A percentile compares a stretch with the other conserved stretches of the same genome.
Conservation (phyloP, 2,329 filamentous ascomycete species). For the Apiospora kogelbergensis region DNA sequence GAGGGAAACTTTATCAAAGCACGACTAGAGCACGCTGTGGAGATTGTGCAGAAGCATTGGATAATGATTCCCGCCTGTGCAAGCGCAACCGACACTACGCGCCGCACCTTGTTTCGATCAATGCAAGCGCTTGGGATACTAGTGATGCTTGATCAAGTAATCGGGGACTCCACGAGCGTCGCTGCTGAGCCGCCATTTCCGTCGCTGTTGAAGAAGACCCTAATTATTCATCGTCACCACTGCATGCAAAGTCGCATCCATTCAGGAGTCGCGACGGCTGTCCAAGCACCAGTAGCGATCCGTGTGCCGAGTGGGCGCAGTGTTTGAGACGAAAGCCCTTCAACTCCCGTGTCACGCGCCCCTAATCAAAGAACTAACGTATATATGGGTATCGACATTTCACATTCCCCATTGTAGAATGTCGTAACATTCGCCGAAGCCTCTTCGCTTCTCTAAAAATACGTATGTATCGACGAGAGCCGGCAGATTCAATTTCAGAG, state of each 20-base stretch:
- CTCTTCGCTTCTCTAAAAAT: neutral
- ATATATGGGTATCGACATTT: neutral
- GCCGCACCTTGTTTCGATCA: neutral
- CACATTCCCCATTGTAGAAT: neutral
- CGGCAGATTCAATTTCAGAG: neutral
- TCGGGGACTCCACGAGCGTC: neutral
- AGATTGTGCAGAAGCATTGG: neutral
- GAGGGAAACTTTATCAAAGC: neutral
- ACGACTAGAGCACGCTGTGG: neutral
- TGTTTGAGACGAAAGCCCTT: neutral
- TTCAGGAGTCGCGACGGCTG: neutral
- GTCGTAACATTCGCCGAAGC: neutral
- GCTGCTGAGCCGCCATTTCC: neutral
- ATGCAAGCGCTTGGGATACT: neutral
- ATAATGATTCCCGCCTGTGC: neutral
- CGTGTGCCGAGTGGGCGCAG: neutral
- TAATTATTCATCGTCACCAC: neutral
- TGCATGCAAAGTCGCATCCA: neutral
- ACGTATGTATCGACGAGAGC: neutral
- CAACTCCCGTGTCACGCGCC: neutral
- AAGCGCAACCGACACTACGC: neutral
- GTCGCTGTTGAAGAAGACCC: neutral
- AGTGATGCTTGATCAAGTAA: too few relatives aligned
- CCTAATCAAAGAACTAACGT: neutral
- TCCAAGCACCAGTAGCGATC: neutral